phyloP scores from a whole-genome alignment of 192 early-diverging fungal genomes.

The Coemansia sp. region DNA sequence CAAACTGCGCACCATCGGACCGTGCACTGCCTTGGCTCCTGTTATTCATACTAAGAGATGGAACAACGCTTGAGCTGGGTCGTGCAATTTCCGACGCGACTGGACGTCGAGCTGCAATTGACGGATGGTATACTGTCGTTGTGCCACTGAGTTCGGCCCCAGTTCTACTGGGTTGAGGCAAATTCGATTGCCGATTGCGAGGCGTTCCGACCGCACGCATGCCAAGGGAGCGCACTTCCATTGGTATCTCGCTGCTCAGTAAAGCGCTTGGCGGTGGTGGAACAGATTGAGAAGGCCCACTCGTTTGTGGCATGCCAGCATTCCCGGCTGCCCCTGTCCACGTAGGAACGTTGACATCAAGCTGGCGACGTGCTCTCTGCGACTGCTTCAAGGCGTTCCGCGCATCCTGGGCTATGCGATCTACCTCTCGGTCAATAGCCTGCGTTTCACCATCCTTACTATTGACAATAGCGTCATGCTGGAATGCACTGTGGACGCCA shows the following conservation, averaged over 20 bases:
- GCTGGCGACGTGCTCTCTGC: constrained; percentile 61
- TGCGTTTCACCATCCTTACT: constrained; percentile 60
- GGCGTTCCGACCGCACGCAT: constrained; percentile 28
- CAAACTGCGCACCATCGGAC: constrained; percentile 1
- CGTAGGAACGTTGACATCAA: constrained; percentile 75
- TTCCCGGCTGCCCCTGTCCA: constrained; percentile 86
- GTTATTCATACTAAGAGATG: constrained; percentile 19
- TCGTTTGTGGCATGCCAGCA: constrained; percentile 30
- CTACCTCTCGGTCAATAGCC: constrained; percentile 79
- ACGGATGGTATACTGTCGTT: constrained; percentile 12
- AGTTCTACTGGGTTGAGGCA: not conserved
- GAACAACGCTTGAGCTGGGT: constrained; percentile 20
- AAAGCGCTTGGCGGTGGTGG: constrained; percentile 42
- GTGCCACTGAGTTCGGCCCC: not conserved
- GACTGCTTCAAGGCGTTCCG: constrained; percentile 73
- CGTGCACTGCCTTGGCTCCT: not conserved
- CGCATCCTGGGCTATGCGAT: constrained; percentile 76
- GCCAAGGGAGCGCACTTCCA: constrained; percentile 5
- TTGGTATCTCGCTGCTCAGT: constrained; percentile 18
- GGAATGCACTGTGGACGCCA: constrained; percentile 84
- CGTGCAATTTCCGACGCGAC: not conserved
- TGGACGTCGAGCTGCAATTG: constrained; percentile 10
- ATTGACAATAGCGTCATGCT: constrained; percentile 90
- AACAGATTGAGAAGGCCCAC: constrained; percentile 10
- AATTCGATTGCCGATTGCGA: constrained; percentile 8